Evolutionary conservation across 2,329 filamentous ascomycete genomes (phyloP).

Genomic region (Alternaria tenuissima): DNA sequence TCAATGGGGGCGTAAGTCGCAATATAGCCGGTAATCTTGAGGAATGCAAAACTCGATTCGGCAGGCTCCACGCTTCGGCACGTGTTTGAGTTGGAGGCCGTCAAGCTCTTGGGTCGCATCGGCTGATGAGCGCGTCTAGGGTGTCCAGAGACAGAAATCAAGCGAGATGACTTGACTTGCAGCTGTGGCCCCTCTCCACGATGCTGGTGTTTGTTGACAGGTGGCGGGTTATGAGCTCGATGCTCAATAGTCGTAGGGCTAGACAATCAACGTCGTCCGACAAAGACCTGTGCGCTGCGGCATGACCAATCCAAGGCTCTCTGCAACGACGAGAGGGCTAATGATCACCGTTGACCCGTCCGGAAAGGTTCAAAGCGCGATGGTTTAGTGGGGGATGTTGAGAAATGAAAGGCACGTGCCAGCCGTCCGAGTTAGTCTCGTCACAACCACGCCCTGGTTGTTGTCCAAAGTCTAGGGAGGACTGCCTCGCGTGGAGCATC

Average conservation of each 20-base stretch:
- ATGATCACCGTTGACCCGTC: constrained; percentile 17
- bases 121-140: constrained; percentile 10
- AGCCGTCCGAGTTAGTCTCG: not conserved
- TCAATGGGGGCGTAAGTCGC: constrained; percentile 15
- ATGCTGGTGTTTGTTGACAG: constrained; percentile 6
- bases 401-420: constrained; percentile 12
- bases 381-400: constrained; percentile 6
- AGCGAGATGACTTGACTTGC: constrained; percentile 14
- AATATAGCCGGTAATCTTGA: constrained; percentile 27
- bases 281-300: constrained; percentile 33
- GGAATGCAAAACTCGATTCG: constrained; percentile 4
- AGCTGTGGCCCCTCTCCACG: constrained; percentile 13
- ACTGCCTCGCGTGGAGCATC: constrained; percentile 12
- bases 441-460: not conserved
- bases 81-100: constrained; percentile 11
- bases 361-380: constrained; percentile 7
- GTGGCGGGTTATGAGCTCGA: constrained; percentile 17
- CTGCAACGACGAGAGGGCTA: constrained; percentile 11
- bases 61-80: constrained; percentile 15
- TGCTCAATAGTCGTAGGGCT: constrained; percentile 22
- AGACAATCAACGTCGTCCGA: constrained; percentile 19
- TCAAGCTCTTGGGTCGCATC: constrained; percentile 22
- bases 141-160: constrained; percentile 2
- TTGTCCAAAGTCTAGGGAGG: constrained; percentile 7
- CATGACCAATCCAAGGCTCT: constrained; percentile 34